phyloP scores from a whole-genome alignment of 352 stramenopile genomes.

The Pythium scleroteichum region DNA sequence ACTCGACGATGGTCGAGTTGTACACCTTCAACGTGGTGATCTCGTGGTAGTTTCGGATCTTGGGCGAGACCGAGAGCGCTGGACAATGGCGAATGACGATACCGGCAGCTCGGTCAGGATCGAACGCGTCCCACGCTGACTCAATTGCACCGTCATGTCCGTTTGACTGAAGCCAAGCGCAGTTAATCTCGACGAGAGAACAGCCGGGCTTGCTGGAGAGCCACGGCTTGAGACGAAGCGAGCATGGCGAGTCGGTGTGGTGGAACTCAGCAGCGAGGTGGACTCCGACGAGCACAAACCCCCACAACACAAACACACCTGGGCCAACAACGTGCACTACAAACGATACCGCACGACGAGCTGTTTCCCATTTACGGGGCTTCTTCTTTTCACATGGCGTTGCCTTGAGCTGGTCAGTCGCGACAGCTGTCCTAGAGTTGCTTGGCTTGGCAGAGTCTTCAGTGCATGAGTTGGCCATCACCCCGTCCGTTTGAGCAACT shows the following conservation, averaged over 20 bases:
- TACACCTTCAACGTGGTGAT: conserved; percentile 18
- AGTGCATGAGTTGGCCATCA: too few relatives aligned
- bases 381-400: too few relatives aligned
- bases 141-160: conserved; percentile 1
- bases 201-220: conserved; percentile 4
- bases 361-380: too few relatives aligned
- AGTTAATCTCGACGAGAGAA: conserved; percentile 13
- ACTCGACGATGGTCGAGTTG: conserved; percentile 19
- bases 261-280: conserved; percentile 2
- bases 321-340: conserved; percentile 1
- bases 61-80: background rate
- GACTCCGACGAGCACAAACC: background rate
- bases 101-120: conserved; percentile 1
- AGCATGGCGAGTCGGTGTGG: background rate
- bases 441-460: too few relatives aligned
- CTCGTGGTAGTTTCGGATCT: background rate
- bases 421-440: too few relatives aligned
- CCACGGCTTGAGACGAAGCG: conserved; percentile 5
- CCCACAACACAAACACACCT: conserved; percentile 1
- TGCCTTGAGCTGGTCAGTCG: too few relatives aligned
- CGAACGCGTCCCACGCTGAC: background rate
- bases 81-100: conserved; percentile 24
- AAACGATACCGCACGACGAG: background rate
- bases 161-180: conserved; percentile 1
- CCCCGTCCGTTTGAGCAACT: too few relatives aligned